These are phyloP conservation scores for Yamadazyma trypodendri DNA, from an alignment of 1,139 yeast species.

Conservation along the genomic window DNA sequence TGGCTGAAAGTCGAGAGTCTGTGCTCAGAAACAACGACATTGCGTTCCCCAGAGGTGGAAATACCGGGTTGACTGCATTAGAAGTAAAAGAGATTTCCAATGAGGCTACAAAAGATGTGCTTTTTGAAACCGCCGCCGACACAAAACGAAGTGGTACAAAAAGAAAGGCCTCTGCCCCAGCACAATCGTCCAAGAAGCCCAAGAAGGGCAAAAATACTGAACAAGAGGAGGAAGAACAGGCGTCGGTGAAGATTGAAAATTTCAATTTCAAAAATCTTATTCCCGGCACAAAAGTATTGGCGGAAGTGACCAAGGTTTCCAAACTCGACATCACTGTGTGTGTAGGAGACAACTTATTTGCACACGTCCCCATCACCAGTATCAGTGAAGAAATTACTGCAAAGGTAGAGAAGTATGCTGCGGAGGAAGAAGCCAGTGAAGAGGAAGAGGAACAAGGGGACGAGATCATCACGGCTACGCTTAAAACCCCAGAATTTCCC, in stretches of 20 bases:
- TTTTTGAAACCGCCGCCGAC: conserved; percentile 53
- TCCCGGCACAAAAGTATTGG: conserved; percentile 74
- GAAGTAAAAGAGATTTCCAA: conserved; percentile 92
- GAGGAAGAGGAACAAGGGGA: conserved; percentile 43
- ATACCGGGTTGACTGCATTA: conserved; percentile 78
- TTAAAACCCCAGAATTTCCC: conserved; percentile 44
- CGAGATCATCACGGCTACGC: conserved; percentile 28
- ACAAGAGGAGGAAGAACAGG: conserved; percentile 25
- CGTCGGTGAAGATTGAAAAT: conserved; percentile 51
- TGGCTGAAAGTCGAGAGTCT: conserved; percentile 10
- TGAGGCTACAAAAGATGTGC: conserved; percentile 86
- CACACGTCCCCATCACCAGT: conserved; percentile 75
- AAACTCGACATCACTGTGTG: conserved; percentile 66
- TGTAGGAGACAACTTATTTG: conserved; percentile 80
- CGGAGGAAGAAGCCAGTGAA: conserved; percentile 40
- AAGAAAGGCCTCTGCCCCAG: conserved; percentile 25
- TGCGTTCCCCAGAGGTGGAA: conserved; percentile 96
- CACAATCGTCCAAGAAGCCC: conserved; percentile 20
- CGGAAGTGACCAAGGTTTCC: conserved; percentile 65
- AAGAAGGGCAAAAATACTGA: too few relatives aligned
- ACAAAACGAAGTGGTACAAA: too few relatives aligned
- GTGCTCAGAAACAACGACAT: conserved; percentile 51
- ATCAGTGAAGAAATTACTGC: conserved; percentile 64
- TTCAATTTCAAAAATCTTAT: conserved; percentile 59
- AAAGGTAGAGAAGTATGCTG: conserved; percentile 52